Conservation (phyloP, 306 rosid species). For the Hippophae tibetana region DNA sequence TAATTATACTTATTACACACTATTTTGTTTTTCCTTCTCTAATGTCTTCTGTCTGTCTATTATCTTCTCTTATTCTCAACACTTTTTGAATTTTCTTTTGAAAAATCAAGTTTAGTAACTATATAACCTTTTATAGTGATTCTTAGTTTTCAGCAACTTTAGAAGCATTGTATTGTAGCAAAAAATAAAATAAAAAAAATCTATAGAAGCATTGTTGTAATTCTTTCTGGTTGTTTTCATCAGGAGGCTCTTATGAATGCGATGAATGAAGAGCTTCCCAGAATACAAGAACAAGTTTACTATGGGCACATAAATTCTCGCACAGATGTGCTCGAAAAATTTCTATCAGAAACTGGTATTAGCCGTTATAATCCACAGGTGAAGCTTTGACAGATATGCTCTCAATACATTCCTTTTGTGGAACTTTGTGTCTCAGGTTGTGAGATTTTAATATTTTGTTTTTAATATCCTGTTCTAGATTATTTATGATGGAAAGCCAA, state of each 20-base stretch:
- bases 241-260: constrained; percentile 82
- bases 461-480: constrained; percentile 38
- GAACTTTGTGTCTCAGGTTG: constrained; percentile 7
- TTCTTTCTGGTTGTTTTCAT: constrained; percentile 22
- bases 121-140: no score
- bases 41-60: no score
- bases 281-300: constrained; percentile 93
- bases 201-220: background rate
- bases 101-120: no score
- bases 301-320: constrained; percentile 78
- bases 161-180: background rate
- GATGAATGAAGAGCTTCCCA: constrained; percentile 85
- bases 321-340: constrained; percentile 71
- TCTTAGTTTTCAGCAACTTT: background rate
- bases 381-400: constrained; percentile 3
- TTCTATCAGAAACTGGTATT: constrained; percentile 77
- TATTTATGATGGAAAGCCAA: constrained; percentile 66
- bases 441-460: constrained; percentile 9
- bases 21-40: no score
- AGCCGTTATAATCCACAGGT: constrained; percentile 95
- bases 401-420: background rate
- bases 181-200: no score
- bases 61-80: no score
- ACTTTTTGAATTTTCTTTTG: no score
- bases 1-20: no score